Percentiles rank a stretch among this genome's conserved stretches.
These are phyloP conservation scores for Fabrea salina DNA, from an alignment of 169 alveolate genomes.

Conservation along the genomic window DNA sequence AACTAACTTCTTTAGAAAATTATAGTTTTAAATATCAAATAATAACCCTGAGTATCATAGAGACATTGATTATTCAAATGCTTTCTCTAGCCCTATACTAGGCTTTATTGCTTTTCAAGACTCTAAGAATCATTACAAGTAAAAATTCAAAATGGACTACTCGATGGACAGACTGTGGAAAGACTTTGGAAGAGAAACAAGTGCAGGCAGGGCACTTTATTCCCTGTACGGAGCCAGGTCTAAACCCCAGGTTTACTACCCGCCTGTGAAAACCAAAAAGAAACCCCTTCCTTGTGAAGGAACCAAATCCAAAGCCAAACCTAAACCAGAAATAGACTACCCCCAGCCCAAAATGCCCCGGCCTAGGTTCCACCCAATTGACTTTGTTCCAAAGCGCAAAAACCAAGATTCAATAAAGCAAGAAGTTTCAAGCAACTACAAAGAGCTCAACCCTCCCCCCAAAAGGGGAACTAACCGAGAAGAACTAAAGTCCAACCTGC, in stretches of 20 bases:
- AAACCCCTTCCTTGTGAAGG: conserved; percentile 19
- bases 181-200: conserved; percentile 37
- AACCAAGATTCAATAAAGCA: conserved; percentile 35
- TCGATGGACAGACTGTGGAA: conserved; percentile 38
- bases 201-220: conserved; percentile 51
- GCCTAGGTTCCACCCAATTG: conserved; percentile 51
- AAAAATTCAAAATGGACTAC: background rate
- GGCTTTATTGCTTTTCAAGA: too few species aligned
- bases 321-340: conserved; percentile 44
- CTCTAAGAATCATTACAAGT: too few species aligned
- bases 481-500: conserved; percentile 42
- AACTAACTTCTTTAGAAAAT: too few species aligned
- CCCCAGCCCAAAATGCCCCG: conserved; percentile 37
- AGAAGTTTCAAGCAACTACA: conserved; percentile 35
- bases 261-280: conserved; percentile 48
- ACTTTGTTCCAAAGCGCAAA: conserved; percentile 55
- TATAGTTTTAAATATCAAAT: too few species aligned
- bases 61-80: too few species aligned
- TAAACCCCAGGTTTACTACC: conserved; percentile 50
- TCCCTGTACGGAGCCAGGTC: conserved; percentile 39
- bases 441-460: conserved; percentile 35
- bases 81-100: too few species aligned
- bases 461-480: conserved; percentile 51
- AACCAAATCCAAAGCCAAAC: conserved; percentile 34
- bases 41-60: too few species aligned